Evolutionary conservation across 306 rosid species (phyloP).

Genomic region (Betula pendula): DNA sequence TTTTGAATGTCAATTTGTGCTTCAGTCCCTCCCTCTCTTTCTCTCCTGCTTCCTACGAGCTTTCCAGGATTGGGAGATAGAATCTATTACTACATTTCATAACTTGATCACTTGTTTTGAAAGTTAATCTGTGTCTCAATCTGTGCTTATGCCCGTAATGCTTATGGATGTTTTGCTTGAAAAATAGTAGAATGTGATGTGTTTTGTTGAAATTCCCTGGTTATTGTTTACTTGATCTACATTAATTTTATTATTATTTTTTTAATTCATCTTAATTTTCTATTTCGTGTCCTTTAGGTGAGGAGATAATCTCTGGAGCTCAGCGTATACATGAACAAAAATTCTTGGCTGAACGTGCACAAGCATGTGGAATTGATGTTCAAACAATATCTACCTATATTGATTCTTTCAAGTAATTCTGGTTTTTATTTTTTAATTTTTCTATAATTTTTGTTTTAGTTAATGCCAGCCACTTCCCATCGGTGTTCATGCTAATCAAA

Average conservation of each 20-base stretch:
- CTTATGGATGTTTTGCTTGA: neutral
- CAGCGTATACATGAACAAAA: slow-evolving; percentile 88
- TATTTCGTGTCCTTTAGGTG: slow-evolving; percentile 50
- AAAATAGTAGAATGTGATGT: neutral
- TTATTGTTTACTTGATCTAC: neutral
- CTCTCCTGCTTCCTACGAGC: no score
- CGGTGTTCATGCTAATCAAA: no score
- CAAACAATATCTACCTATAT: slow-evolving; percentile 71
- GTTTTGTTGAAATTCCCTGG: neutral
- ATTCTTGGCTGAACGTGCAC: slow-evolving; percentile 72
- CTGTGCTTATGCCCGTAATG: neutral
- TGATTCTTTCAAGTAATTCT: slow-evolving; percentile 78
- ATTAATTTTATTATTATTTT: no score
- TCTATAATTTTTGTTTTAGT: neutral
- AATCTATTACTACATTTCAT: neutral
- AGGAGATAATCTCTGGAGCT: slow-evolving; percentile 96
- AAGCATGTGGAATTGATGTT: slow-evolving; percentile 74
- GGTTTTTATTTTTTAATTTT: no score
- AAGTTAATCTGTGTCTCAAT: neutral
- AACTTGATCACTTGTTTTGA: neutral
- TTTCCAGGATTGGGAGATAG: no score
- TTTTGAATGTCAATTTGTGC: no score
- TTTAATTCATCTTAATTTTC: slow-evolving; percentile 9
- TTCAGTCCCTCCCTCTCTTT: no score
- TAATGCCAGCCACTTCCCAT: neutral